Conservation (phyloP, 1,284 basidiomycete genomes). For the Cryptococcus wingfieldii region DNA sequence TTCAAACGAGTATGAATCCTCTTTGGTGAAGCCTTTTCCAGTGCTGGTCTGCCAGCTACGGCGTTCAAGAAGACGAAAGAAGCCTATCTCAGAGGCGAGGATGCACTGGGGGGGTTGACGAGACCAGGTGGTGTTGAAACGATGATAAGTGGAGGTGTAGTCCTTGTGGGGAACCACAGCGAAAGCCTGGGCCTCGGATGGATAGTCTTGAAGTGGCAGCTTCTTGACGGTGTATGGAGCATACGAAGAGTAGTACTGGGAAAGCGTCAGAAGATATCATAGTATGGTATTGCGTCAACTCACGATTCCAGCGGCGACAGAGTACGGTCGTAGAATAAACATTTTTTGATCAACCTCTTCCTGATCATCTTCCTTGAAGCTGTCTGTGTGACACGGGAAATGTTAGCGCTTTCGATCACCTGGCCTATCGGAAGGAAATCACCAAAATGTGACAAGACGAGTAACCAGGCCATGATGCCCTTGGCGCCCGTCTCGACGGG, state of each 20-base stretch:
- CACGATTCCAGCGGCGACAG: no score
- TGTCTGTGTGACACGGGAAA: not conserved
- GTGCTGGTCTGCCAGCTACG: conserved; percentile 31
- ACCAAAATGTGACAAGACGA: conserved; percentile 33
- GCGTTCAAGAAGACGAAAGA: conserved; percentile 35
- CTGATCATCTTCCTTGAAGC: conserved; percentile 31
- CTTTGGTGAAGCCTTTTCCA: conserved; percentile 20
- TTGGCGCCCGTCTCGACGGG: conserved; percentile 43
- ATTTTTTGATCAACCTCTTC: conserved; percentile 53
- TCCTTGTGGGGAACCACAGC: no score
- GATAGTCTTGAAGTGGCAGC: conserved; percentile 51
- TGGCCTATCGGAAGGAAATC: no score
- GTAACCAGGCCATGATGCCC: conserved; percentile 37
- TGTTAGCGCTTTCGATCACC: no score
- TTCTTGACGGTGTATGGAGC: no score
- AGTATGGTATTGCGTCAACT: no score
- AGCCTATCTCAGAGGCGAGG: conserved; percentile 14
- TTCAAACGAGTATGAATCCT: conserved; percentile 7
- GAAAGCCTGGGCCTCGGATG: not conserved
- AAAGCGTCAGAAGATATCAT: no score
- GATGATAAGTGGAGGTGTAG: conserved; percentile 21
- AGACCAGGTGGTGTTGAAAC: conserved; percentile 7
- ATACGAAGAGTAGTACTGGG: no score
- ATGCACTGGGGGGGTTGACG: no score
- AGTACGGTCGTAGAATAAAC: conserved; percentile 51